These are phyloP conservation scores for Hypsizygus marmoreus DNA, from an alignment of 768 basidiomycete genomes.

Conservation along the genomic window DNA sequence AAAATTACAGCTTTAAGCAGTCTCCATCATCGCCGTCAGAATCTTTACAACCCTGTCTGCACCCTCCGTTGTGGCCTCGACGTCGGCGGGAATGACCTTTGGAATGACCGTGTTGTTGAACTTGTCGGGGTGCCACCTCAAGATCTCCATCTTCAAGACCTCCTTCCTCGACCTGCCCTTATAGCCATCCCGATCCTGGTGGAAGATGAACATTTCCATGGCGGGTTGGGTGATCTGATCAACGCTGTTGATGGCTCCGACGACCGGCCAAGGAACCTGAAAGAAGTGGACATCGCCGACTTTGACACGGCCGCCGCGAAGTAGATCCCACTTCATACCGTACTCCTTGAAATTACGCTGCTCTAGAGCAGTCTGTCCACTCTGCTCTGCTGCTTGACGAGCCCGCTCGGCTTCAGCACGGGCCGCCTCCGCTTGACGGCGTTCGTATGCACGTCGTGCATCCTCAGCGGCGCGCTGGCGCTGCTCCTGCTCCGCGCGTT, in stretches of 20 bases:
- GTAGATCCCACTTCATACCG: constrained; percentile 15
- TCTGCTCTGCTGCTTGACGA: not conserved
- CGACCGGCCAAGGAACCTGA: constrained; percentile 14
- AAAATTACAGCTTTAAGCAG: no score
- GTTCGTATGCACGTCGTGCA: no score
- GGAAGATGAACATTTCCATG: constrained; percentile 42
- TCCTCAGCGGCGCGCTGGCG: constrained; percentile 1
- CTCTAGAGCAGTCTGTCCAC: not conserved
- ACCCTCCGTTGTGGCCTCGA: constrained; percentile 32
- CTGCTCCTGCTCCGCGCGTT: constrained; percentile 2
- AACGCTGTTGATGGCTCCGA: constrained; percentile 9
- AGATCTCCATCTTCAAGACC: constrained; percentile 43
- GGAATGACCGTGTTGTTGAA: constrained; percentile 38
- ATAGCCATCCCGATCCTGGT: constrained; percentile 29
- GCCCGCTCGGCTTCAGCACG: constrained; percentile 3
- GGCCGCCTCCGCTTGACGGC: no score
- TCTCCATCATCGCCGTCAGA: constrained; percentile 36
- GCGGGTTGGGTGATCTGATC: constrained; percentile 35
- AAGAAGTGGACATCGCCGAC: constrained; percentile 3
- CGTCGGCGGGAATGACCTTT: constrained; percentile 35
- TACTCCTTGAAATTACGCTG: constrained; percentile 13
- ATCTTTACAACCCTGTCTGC: constrained; percentile 42
- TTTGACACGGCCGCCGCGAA: constrained; percentile 1
- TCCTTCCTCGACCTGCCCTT: constrained; percentile 35
- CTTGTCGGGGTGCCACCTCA: constrained; percentile 61